Evolutionary conservation across 805 yeast genomes (phyloP).

Genomic region (Brettanomyces anomalus): DNA sequence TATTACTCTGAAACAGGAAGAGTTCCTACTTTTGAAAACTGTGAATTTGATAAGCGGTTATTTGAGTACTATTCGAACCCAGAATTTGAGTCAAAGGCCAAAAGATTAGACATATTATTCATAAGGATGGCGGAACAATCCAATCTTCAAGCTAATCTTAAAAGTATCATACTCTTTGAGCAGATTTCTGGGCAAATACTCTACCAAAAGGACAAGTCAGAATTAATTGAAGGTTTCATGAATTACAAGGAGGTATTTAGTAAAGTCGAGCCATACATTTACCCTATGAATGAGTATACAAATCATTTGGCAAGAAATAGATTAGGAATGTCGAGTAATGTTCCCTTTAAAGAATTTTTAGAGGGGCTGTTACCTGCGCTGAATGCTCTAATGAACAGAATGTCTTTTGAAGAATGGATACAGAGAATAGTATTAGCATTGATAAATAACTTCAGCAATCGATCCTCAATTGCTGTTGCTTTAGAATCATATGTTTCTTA

Average conservation of each 20-base stretch:
- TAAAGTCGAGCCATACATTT: conserved; percentile 14
- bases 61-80: conserved; percentile 7
- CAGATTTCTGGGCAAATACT: conserved; percentile 32
- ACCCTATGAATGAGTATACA: conserved; percentile 28
- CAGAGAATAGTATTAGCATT: conserved; percentile 25
- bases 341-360: conserved; percentile 9
- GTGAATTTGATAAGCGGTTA: conserved; percentile 12
- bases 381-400: conserved; percentile 5
- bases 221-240: conserved; percentile 16
- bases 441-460: conserved; percentile 23
- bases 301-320: conserved; percentile 25
- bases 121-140: conserved; percentile 14
- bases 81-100: conserved; percentile 13
- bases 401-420: conserved; percentile 23
- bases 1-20: conserved; percentile 22
- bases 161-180: conserved; percentile 26
- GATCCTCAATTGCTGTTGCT: conserved; percentile 25
- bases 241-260: conserved; percentile 16
- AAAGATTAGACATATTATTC: conserved; percentile 22
- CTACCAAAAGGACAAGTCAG: conserved; percentile 15
- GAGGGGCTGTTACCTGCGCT: conserved; percentile 10
- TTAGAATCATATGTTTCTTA: conserved; percentile 25
- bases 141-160: conserved; percentile 10
- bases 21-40: conserved; percentile 6
- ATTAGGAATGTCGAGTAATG: conserved; percentile 9